phyloP scores from a whole-genome alignment of 768 basidiomycete species.

The Boletus barrowsii region DNA sequence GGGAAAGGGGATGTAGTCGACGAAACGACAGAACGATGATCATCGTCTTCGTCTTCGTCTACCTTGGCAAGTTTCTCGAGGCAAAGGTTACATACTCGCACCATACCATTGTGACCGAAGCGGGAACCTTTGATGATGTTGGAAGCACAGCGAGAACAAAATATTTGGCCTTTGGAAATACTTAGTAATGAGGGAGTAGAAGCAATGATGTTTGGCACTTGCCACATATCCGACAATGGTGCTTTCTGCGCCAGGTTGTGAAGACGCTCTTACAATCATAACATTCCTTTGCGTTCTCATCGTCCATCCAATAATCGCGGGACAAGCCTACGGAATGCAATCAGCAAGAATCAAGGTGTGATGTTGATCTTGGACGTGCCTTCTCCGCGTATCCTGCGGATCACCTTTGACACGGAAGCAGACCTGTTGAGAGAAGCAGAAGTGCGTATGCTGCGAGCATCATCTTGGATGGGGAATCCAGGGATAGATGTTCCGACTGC shows the following conservation, averaged over 20 bases:
- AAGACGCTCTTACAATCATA: conserved; percentile 95
- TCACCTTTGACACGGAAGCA: conserved; percentile 87
- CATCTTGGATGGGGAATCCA: conserved; percentile 90
- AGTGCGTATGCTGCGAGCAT: conserved; percentile 83
- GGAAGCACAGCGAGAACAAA: conserved; percentile 94
- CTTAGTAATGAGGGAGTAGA: not conserved
- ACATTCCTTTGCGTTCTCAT: conserved; percentile 92
- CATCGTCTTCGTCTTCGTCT: conserved; percentile 88
- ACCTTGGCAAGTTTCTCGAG: conserved; percentile 88
- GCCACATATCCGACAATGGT: conserved; percentile 98
- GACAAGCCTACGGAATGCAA: conserved; percentile 58
- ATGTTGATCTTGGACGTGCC: conserved; percentile 40
- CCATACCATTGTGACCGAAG: conserved; percentile 93
- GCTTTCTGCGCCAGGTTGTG: conserved; percentile 91
- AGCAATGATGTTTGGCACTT: conserved; percentile 19
- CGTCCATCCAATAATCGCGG: conserved; percentile 98
- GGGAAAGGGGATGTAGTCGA: conserved; percentile 68
- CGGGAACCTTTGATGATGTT: conserved; percentile 93
- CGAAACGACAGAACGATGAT: conserved; percentile 76
- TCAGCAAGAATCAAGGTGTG: conserved; percentile 6
- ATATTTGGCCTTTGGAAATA: conserved; percentile 77
- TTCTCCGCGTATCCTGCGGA: conserved; percentile 87
- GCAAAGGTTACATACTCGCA: conserved; percentile 94
- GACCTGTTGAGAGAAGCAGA: conserved; percentile 67
- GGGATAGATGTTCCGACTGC: conserved; percentile 77